phyloP scores from a whole-genome alignment of 768 basidiomycete species.

The Megacollybia marginata region DNA sequence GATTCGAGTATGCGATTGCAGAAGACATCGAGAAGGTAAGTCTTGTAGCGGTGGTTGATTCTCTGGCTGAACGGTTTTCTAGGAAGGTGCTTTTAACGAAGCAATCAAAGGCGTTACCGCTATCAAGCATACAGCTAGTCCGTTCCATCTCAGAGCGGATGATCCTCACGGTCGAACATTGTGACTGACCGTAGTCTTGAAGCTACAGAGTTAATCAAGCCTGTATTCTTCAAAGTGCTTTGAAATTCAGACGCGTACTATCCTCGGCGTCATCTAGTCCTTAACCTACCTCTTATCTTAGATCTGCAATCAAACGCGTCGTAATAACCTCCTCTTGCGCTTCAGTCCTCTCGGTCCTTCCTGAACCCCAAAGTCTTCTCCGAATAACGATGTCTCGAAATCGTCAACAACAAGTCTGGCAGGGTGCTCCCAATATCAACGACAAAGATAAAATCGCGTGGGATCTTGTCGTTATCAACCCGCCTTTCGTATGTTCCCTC shows the following conservation, averaged over 20 bases:
- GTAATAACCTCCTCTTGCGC: constrained; percentile 47
- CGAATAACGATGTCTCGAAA: constrained; percentile 27
- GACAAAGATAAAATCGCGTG: background rate
- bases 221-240: constrained; percentile 40
- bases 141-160: no score
- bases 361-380: constrained; percentile 11
- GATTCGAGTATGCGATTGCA: no score
- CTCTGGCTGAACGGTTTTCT: no score
- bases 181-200: no score
- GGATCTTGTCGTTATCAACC: no score
- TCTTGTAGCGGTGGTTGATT: no score
- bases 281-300: background rate
- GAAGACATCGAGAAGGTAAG: constrained; percentile 48
- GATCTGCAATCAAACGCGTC: constrained; percentile 35
- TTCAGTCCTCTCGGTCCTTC: constrained; percentile 17
- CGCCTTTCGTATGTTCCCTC: no score
- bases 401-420: constrained; percentile 32
- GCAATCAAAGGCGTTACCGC: no score
- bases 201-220: no score
- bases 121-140: no score
- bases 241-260: constrained; percentile 31
- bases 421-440: constrained; percentile 16
- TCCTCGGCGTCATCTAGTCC: background rate
- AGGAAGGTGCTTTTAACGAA: no score
- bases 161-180: no score